Evolutionary conservation across 164 flowering plant genomes (phyloP).

Genomic region (Tetracentron sinense): DNA sequence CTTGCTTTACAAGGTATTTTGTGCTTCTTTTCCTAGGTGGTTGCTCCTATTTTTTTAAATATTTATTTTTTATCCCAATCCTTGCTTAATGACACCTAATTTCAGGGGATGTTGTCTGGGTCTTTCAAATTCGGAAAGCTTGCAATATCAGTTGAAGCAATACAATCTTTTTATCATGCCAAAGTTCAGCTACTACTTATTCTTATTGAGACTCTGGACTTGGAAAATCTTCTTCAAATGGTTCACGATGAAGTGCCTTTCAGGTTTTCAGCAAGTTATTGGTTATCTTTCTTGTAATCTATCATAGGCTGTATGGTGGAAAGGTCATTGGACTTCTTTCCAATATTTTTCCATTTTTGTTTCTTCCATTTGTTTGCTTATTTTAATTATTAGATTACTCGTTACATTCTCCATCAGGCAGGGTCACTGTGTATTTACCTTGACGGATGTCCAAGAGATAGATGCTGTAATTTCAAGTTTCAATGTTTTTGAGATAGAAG

Average conservation of each 20-base stretch:
- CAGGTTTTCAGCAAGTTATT: constrained; percentile 41
- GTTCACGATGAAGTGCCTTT: constrained; percentile 77
- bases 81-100: constrained; percentile 10
- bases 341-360: neutral
- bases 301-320: neutral
- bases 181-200: constrained; percentile 79
- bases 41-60: neutral
- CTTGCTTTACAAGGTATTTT: constrained; percentile 64
- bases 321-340: neutral
- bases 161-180: constrained; percentile 46
- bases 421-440: constrained; percentile 47
- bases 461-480: constrained; percentile 66
- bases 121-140: constrained; percentile 60
- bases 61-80: constrained; percentile 6
- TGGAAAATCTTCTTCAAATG: constrained; percentile 82
- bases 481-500: constrained; percentile 50
- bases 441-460: constrained; percentile 68
- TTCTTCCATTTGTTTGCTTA: neutral
- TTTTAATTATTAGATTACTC: neutral
- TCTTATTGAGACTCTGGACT: constrained; percentile 74
- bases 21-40: constrained; percentile 1
- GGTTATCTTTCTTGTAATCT: neutral
- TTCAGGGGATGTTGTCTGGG: constrained; percentile 62
- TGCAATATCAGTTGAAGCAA: constrained; percentile 65
- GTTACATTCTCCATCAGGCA: constrained; percentile 40